A percentile compares a stretch with the other conserved stretches of the same genome.
Evolutionary conservation across 352 stramenopile species (phyloP).

Genomic region (Poterioochromonas sp.): DNA sequence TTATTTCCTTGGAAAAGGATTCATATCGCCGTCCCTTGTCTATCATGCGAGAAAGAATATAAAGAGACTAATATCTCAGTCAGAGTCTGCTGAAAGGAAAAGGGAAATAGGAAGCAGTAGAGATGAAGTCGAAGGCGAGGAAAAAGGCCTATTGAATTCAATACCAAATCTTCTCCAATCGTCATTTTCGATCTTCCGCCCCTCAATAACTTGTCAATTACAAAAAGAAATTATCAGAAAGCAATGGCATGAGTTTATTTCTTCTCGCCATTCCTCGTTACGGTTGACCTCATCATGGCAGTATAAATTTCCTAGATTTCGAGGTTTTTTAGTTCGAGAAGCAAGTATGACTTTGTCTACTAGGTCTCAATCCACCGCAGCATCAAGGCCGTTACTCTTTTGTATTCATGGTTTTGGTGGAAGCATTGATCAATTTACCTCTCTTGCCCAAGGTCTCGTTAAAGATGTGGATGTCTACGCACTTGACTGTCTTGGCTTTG

Average conservation of each 20-base stretch:
- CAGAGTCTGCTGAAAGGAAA: not conserved
- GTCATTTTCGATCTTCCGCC: not conserved
- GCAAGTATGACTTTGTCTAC: not conserved
- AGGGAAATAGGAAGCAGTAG: no score
- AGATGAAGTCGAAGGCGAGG: no score
- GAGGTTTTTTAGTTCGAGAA: not conserved
- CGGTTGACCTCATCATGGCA: not conserved
- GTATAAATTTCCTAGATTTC: not conserved
- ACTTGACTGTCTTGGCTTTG: not conserved
- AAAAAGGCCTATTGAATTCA: no score
- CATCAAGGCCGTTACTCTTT: not conserved
- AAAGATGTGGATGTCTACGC: not conserved
- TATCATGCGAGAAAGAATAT: not conserved
- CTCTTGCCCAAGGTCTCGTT: not conserved
- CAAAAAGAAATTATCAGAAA: not conserved
- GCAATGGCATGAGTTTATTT: not conserved
- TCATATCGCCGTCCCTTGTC: not conserved
- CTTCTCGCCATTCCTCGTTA: not conserved
- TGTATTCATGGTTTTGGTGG: conserved; percentile 18
- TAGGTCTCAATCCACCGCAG: no score
- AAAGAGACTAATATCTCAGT: not conserved
- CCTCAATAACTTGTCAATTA: not conserved
- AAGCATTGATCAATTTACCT: not conserved
- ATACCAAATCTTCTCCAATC: not conserved
- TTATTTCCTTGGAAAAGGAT: not conserved